Evolutionary conservation across 176 grass and related monocot genomes (phyloP), one percentile per base, ranked within the genome.

Genomic region (Aegilops umbellulata): DNA sequence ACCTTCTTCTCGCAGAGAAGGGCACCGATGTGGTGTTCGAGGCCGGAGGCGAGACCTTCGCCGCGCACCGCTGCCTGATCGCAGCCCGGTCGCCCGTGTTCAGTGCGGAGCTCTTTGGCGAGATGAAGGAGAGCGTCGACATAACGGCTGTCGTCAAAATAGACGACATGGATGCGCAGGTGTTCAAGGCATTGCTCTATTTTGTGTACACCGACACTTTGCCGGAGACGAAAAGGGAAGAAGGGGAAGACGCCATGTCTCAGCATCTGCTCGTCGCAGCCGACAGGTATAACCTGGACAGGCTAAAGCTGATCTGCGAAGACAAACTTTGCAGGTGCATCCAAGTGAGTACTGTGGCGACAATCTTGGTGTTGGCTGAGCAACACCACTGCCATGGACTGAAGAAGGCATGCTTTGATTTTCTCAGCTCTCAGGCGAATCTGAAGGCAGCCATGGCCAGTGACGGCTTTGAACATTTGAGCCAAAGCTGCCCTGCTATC

Each of bases 101-200:
- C 69, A 25, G 38, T 1, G 69, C 38, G 2, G 69, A 73, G 38
- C 69, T 73, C 36, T 73, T 73, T 25, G 69, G 69, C 11, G 23
- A 38, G 5, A 73, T 73, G 69, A 73, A 73, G 69, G 69, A 73
- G 69, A 23, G 69, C n/a, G 14, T 57, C 53, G 53, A 57, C 53
- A 2, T 38, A 8, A 13, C 69, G n/a, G 41, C n/a, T 0, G 10
- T 14, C 1, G n/a, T 73, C 69, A 38, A 23, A 12, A 42, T 73
- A 25, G 10, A 73, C 4, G 69, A 73, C 38, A 73, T 73, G 69
- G 69, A 73, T 22, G 36, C 69, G n/a, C 38, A 73, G n/a, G 69
- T 73, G 22, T 73, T 73, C 69, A 73, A 42, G n/a, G 69, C 69
- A 3, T 5, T 73, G n/a, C 69, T 75, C 72, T 75, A 44, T 51